Percentiles rank a stretch among this genome's conserved stretches.
These are phyloP conservation scores for Boletus rubescentipes DNA, from an alignment of 768 basidiomycete species.

Conservation along the genomic window DNA sequence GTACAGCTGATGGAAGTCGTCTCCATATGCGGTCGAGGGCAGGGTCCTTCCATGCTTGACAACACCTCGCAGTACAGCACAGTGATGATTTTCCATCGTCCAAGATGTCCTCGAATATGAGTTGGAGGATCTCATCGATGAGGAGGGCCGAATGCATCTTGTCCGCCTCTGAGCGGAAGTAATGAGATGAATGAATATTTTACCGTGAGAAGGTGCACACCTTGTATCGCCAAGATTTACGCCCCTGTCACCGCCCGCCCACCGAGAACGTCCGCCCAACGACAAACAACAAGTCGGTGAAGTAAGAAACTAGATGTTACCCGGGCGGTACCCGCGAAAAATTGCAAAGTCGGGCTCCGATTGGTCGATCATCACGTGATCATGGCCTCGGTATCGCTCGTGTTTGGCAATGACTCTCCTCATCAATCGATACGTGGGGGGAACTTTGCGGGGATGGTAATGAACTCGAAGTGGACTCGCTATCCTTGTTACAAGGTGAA, in stretches of 20 bases:
- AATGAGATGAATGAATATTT: neutral
- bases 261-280: neutral
- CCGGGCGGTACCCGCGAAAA: conserved; percentile 18
- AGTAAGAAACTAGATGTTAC: neutral
- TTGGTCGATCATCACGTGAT: conserved; percentile 15
- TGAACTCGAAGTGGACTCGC: neutral
- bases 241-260: neutral
- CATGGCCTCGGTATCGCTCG: neutral
- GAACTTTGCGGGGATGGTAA: neutral
- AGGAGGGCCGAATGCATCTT: conserved; percentile 45
- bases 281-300: neutral
- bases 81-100: conserved; percentile 33
- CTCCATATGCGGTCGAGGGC: conserved; percentile 49
- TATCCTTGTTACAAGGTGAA: neutral
- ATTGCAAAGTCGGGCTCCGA: conserved; percentile 3
- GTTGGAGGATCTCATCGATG: conserved; percentile 50
- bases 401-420: too few relatives aligned
- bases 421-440: too few relatives aligned
- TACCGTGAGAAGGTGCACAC: neutral
- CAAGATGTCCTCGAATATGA: conserved; percentile 38
- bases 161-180: neutral
- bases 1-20: conserved; percentile 39
- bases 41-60: conserved; percentile 48
- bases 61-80: conserved; percentile 39
- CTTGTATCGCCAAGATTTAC: neutral